These are phyloP conservation scores for Aspergillus candidus DNA, from an alignment of 2,329 filamentous ascomycete genomes.

Conservation along the genomic window DNA sequence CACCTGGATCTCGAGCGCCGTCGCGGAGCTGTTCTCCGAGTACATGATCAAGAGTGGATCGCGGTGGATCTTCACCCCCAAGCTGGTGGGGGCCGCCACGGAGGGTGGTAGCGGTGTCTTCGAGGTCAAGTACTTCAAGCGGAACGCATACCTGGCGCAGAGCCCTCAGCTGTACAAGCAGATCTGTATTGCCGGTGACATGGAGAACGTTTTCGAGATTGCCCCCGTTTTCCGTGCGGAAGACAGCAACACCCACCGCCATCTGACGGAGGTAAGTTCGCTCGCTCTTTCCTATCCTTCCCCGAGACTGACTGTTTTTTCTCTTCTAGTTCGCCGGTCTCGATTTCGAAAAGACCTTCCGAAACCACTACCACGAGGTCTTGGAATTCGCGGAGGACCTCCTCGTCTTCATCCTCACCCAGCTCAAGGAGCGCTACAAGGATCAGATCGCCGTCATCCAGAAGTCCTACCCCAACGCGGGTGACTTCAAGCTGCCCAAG, in stretches of 20 bases:
- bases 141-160: conserved; percentile 64
- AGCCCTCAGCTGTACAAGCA: conserved; percentile 63
- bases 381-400: conserved; percentile 45
- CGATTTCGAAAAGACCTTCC: conserved; percentile 49
- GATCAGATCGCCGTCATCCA: conserved; percentile 43
- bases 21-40: conserved; percentile 65
- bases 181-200: conserved; percentile 60
- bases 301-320: conserved; percentile 13
- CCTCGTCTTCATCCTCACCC: conserved; percentile 44
- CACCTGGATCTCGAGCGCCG: conserved; percentile 62
- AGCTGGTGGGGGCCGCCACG: conserved; percentile 80
- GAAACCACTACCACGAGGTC: conserved; percentile 47
- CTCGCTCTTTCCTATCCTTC: background rate
- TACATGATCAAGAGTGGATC: conserved; percentile 73
- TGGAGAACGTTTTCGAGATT: conserved; percentile 59
- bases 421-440: conserved; percentile 41
- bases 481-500: conserved; percentile 46
- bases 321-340: conserved; percentile 43
- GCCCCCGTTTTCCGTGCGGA: conserved; percentile 63
- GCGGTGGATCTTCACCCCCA: conserved; percentile 80
- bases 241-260: conserved; percentile 61
- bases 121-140: conserved; percentile 80
- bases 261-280: conserved; percentile 53
- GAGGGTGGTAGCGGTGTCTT: conserved; percentile 95
- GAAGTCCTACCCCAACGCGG: conserved; percentile 46